Evolutionary conservation across 2,329 filamentous ascomycete genomes (phyloP), one percentile per base, ranked within the genome.

Genomic region (Aciculosporium take): DNA sequence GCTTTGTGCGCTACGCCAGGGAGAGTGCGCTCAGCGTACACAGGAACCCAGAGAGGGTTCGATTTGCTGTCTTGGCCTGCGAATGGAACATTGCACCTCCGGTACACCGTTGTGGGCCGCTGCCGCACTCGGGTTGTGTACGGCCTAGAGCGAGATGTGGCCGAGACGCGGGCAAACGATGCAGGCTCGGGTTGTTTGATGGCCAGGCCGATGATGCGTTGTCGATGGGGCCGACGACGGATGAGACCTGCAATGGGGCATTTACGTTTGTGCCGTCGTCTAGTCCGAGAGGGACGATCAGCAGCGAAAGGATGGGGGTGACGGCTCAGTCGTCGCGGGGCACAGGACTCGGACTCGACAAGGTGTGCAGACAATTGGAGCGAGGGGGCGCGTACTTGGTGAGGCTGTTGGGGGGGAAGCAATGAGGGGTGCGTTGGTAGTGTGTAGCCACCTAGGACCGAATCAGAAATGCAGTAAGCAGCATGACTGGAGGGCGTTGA

Each of bases 31-130:
- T 58, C 24, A 56, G 49, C 44, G 53, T 54, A 3, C 57, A 63
- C 30, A 43, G 45, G 8, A 44, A 48, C 15, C 64, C 66, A 1
- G 53, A 56, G 17, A 48, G 49, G 6, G 66, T 68, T 37, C 49
- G 57, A 12, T 68, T 68, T 45, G 56, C 60, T 21, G 51, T 68
- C 4, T 37, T 68, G 29, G 61, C 57, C 1, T 67, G 63, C 45
- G 60, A 67, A 46, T 67, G 62, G 63, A 44, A 50, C 5, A 53
- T 59, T 12, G 7, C 15, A 13, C 40, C 40, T 10, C 43, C 43
- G 27, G 8, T 29, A 15, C 35, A 42, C 17, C 25, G 18, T 9
- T 24, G 10, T 12, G 13, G 9, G 20, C 23, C 24, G 6, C 6
- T 12, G 2, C 1, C 10, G 24, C n/a, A 18, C 9, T 39, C 28